phyloP scores from a whole-genome alignment of 768 basidiomycete species.

The Kwoniella sp. region DNA sequence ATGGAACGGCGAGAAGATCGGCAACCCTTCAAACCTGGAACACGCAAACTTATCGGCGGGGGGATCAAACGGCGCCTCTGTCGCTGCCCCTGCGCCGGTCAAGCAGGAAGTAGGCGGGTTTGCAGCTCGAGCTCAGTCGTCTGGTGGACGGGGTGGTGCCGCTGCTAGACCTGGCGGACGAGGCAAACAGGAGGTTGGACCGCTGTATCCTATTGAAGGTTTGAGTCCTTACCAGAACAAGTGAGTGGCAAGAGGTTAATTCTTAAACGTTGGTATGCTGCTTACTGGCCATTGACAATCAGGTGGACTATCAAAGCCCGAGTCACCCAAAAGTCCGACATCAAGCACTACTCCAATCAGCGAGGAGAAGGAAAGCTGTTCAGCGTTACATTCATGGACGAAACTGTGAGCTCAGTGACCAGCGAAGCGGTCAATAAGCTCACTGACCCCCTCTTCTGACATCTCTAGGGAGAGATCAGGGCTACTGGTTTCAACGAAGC shows the following conservation, averaged over 20 bases:
- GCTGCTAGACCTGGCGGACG: conserved; percentile 22
- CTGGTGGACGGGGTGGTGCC: conserved; percentile 20
- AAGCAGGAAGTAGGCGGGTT: conserved; percentile 26
- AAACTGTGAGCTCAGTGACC: conserved; percentile 64
- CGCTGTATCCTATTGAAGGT: conserved; percentile 83
- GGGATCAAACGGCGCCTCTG: conserved; percentile 53
- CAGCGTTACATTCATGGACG: conserved; percentile 89
- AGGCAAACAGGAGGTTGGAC: conserved; percentile 45
- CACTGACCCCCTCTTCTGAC: background rate
- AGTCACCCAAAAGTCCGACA: conserved; percentile 83
- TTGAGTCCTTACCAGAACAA: conserved; percentile 96
- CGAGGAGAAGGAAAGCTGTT: conserved; percentile 94
- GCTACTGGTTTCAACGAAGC: conserved; percentile 87
- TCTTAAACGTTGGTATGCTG: no score
- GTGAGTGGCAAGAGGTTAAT: conserved; percentile 52
- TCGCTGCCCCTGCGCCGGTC: conserved; percentile 48
- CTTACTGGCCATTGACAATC: background rate
- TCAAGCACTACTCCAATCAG: conserved; percentile 84
- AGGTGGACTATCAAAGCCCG: conserved; percentile 95
- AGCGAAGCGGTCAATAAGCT: background rate
- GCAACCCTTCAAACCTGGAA: conserved; percentile 61
- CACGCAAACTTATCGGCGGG: conserved; percentile 55
- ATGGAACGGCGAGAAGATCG: conserved; percentile 68
- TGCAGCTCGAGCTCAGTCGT: conserved; percentile 33
- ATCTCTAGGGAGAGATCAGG: conserved; percentile 67